Evolutionary conservation across 1,284 basidiomycete species (phyloP).

Genomic region (Irpex sp.): DNA sequence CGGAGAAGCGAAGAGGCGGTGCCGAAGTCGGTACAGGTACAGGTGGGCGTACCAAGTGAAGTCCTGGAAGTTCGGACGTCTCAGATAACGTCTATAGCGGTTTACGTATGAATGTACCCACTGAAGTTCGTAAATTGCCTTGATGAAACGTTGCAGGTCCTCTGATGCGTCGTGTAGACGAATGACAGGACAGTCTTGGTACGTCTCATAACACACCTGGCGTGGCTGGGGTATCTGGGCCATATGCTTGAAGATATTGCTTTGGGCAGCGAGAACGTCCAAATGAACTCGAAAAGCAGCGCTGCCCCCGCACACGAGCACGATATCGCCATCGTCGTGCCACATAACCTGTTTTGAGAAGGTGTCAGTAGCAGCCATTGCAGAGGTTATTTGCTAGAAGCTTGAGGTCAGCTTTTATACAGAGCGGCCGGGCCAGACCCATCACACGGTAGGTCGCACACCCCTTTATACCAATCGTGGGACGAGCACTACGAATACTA

Average conservation of each 20-base stretch:
- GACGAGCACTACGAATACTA: background rate
- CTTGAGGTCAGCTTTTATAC: background rate
- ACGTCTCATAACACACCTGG: background rate
- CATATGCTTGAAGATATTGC: conserved; percentile 64
- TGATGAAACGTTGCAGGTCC: conserved; percentile 42
- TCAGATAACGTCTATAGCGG: background rate
- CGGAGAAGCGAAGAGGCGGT: background rate
- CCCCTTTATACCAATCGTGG: background rate
- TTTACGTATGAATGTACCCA: background rate
- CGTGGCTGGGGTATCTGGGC: conserved; percentile 59
- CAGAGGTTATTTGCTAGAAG: background rate
- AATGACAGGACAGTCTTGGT: conserved; percentile 25
- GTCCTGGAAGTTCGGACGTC: background rate
- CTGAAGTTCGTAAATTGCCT: conserved; percentile 47
- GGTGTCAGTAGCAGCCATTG: background rate
- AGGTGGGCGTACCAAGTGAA: background rate
- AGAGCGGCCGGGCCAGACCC: background rate
- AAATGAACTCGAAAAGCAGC: conserved; percentile 62
- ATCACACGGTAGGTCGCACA: background rate
- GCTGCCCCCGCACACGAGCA: background rate
- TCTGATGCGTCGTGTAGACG: conserved; percentile 24
- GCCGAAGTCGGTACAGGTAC: background rate
- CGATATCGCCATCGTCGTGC: conserved; percentile 1
- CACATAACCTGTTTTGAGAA: background rate
- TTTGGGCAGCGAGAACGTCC: conserved; percentile 64